Conservation (phyloP, 306 rosid genomes). For the Sicyos edulis region DNA sequence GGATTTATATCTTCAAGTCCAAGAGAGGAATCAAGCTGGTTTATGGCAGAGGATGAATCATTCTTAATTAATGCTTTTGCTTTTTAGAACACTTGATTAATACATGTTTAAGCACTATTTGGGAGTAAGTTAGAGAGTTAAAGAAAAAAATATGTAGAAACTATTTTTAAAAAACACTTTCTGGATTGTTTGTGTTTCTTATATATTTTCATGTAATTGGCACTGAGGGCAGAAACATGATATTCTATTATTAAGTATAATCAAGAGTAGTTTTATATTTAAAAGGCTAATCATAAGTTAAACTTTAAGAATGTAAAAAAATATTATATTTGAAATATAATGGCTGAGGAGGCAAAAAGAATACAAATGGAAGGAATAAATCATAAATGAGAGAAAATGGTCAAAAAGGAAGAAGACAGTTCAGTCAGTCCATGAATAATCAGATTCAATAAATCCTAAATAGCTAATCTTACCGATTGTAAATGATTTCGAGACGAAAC, state of each 20-base stretch:
- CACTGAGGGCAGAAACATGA: background rate
- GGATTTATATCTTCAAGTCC: too few species aligned
- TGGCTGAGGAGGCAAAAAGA: background rate
- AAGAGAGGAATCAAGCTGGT: too few species aligned
- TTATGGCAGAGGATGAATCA: background rate
- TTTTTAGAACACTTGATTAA: too few species aligned
- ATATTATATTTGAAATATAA: background rate
- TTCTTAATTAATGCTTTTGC: background rate
- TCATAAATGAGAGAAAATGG: background rate
- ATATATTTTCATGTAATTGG: background rate
- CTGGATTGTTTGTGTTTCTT: background rate
- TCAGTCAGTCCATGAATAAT: conserved; percentile 1
- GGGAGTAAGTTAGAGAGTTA: background rate
- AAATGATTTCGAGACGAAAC: too few species aligned
- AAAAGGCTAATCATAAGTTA: background rate
- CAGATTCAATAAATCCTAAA: background rate
- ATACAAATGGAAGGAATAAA: background rate
- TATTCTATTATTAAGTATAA: too few species aligned
- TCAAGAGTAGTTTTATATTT: too few species aligned
- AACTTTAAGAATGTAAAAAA: background rate
- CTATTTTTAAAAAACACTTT: too few species aligned
- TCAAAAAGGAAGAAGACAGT: background rate
- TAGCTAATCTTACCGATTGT: too few species aligned
- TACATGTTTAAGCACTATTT: background rate
- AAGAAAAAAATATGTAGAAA: too few species aligned